Evolutionary conservation across 441 rosid species (phyloP), one percentile per base, ranked within the genome.

Genomic region (Pelargonium australe): DNA sequence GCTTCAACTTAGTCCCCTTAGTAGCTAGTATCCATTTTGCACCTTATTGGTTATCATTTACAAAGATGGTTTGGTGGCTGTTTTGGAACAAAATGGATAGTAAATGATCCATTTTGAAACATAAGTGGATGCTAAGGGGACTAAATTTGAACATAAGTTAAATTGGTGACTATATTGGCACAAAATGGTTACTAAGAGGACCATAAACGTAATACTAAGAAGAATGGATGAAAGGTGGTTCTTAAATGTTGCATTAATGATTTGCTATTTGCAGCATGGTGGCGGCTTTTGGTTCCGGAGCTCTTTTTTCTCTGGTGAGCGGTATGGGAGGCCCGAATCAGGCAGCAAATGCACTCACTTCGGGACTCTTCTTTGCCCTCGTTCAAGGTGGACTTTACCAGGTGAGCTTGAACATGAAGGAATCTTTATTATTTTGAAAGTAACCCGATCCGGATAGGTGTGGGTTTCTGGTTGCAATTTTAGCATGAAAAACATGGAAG

Each of bases 251-350:
- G 7, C 20, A 5, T 55, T 55, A 57, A 17, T 17, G 34, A 28
- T 19, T 19, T 7, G 2, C 20, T 17, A 23, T 53, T 13, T 85
- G 87, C 87, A 94, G 98, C 81, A 87, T 94, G 92, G 93, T 66
- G n/a, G 97, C 96, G 64, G 95, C 96, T 63, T 94, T 94, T 70
- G 93, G 98, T 79, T 94, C 96, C 44, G 99, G 97, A 74, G 88
- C 84, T 13, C 75, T 85, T 63, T 94, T 84, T 82, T 85, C 96
- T 14, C 73, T 94, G 71, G 97, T 94, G 78, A 91, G 97, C 71
- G 89, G 88, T 55, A 61, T 84, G 73, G 97, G 96, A 10, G 91
- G 90, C 66, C 84, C 87, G 64, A 93, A 93, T 79, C 92, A 78
- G 41, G 87, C 80, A 7, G 79, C 76, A 70, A 91, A 83, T 83